Conservation (phyloP, 441 rosid genomes). For the Euphorbia celastroides region DNA sequence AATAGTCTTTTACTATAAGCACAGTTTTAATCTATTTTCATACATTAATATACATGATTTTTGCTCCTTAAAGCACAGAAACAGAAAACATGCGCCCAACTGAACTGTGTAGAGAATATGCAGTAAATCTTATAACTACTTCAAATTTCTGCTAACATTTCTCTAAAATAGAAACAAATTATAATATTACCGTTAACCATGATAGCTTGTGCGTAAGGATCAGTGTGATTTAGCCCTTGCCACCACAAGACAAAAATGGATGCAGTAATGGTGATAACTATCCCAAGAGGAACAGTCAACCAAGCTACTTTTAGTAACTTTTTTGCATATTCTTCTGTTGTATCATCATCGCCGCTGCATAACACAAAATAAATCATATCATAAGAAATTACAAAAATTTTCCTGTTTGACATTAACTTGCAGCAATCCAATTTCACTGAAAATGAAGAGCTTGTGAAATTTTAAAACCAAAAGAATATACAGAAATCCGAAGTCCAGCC, state of each 20-base stretch:
- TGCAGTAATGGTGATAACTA: constrained; percentile 50
- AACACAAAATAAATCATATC: constrained; percentile 7
- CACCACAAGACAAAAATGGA: constrained; percentile 71
- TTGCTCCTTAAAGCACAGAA: not conserved
- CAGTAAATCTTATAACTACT: not conserved
- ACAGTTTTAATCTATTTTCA: not conserved
- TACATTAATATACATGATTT: not conserved
- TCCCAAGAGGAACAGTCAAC: constrained; percentile 72
- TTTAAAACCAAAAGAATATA: not conserved
- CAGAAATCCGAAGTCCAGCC: not conserved
- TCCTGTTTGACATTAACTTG: not conserved
- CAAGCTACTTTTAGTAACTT: constrained; percentile 77
- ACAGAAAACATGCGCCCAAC: not conserved
- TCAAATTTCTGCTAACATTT: not conserved
- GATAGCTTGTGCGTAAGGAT: constrained; percentile 69
- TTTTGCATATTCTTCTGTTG: constrained; percentile 31
- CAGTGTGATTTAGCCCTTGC: constrained; percentile 59
- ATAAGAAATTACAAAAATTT: not conserved
- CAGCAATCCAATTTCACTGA: not conserved
- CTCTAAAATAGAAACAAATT: not conserved
- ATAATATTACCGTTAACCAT: constrained; percentile 62
- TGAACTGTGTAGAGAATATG: not conserved
- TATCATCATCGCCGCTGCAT: constrained; percentile 46
- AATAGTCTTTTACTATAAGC: not conserved
- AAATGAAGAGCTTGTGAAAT: not conserved